Evolutionary conservation across 2,329 filamentous ascomycete species (phyloP), one percentile per base, ranked within the genome.

Genomic region (Neoscytalidium dimidiatum): DNA sequence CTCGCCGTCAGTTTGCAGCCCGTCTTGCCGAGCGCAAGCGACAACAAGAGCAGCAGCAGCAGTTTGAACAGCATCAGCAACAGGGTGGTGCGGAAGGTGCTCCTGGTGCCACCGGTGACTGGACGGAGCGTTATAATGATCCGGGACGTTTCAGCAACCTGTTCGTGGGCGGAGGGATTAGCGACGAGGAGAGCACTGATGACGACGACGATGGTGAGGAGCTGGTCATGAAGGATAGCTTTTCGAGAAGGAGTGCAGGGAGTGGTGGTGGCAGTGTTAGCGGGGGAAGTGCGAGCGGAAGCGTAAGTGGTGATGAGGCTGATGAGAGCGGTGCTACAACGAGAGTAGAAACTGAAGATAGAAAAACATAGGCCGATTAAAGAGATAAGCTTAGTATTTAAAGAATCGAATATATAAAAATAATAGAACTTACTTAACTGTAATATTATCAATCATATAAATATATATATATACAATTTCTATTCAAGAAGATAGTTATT

Each of bases 1-100:
- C 94, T 7, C 88, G 94, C 58, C 85, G 92, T 64, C 92, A 96
- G 77, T 86, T 98, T n/a, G 94, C 93, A n/a, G 91, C 92, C 13
- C 88, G 94, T 13, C 84, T 98, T 14, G 81, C 81, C 2, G 76
- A 72, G 87, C 92, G 77, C 46, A 79, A 80, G 56, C 68, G 71
- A 35, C 68, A 70, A 41, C 67, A 19, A 65, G 67, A 61, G 13
- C 23, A 60, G 23, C 29, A 57, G 23, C 35, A 65, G 23, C 21
- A 31, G 13, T 33, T 43, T 6, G 6, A 41, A 3, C 35, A 31
- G 26, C 35, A 43, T 46, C 35, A 21, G 35, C 33, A 44, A 29
- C 17, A 11, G 7, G 23, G 26, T 41, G 17, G 46, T 3, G 43
- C 28, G 2, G 29, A 21, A 14, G 35, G 26, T 11, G 7, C 11